A percentile compares a stretch with the other conserved stretches of the same genome.
These are phyloP conservation scores for Rhizomucor pusillus DNA, from an alignment of 371 early-diverging fungal genomes.

Conservation along the genomic window DNA sequence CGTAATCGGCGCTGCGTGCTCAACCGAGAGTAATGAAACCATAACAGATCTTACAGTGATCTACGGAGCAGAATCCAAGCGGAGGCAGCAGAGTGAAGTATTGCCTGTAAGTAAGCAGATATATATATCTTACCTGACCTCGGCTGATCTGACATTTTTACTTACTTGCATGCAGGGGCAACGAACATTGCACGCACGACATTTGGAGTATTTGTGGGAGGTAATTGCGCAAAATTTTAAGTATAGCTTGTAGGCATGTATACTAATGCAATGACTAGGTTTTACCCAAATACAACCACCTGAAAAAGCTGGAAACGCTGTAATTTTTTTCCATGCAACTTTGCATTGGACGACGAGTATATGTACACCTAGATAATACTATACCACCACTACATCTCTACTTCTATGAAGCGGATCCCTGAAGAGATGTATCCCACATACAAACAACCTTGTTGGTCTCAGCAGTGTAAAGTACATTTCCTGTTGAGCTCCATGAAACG, in stretches of 20 bases:
- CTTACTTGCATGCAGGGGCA: slow-evolving; percentile 38
- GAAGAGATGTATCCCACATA: slow-evolving; percentile 52
- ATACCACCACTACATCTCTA: background rate
- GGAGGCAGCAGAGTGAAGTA: slow-evolving; percentile 51
- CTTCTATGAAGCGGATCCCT: background rate
- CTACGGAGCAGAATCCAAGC: slow-evolving; percentile 58
- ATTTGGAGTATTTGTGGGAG: slow-evolving; percentile 72
- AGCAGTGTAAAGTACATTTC: slow-evolving; percentile 65
- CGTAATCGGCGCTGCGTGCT: slow-evolving; percentile 72
- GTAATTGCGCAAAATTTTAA: slow-evolving; percentile 14
- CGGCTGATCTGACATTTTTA: background rate
- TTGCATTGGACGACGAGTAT: background rate
- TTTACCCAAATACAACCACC: slow-evolving; percentile 65
- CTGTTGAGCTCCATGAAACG: slow-evolving; percentile 66
- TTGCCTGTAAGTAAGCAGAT: slow-evolving; percentile 17
- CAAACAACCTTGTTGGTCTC: slow-evolving; percentile 69
- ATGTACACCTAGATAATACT: background rate
- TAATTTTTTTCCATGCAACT: background rate
- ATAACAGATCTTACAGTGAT: slow-evolving; percentile 68
- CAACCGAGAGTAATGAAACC: slow-evolving; percentile 61
- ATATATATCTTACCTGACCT: too few relatives aligned
- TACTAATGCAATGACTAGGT: slow-evolving; percentile 22
- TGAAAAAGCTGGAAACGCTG: slow-evolving; percentile 36
- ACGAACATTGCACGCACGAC: slow-evolving; percentile 61
- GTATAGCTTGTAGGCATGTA: background rate